A percentile compares a stretch with the other conserved stretches of the same genome.
Evolutionary conservation across 306 rosid species (phyloP).

Genomic region (Lathyrus sativus): DNA sequence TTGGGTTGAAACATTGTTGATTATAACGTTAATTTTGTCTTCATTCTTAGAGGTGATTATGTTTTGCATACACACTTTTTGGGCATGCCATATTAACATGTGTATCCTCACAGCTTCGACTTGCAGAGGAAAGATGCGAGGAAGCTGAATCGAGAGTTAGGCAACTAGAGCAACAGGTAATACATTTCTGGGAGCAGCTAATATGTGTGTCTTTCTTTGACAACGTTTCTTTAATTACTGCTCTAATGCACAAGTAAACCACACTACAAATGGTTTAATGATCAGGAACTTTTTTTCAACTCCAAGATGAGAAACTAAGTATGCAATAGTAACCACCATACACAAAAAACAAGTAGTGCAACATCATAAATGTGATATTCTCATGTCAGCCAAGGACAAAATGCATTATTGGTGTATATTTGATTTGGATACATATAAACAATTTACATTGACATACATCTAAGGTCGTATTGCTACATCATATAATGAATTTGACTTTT

Average conservation of each 20-base stretch:
- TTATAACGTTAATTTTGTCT: slow-evolving; percentile 6
- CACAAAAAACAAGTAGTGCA: background rate
- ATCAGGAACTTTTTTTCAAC: background rate
- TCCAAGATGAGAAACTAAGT: background rate
- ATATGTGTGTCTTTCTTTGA: slow-evolving; percentile 1
- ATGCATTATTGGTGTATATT: too few species aligned
- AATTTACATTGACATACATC: too few species aligned
- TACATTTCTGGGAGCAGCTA: slow-evolving; percentile 3
- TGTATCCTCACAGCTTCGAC: slow-evolving; percentile 83
- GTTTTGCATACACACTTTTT: slow-evolving; percentile 18
- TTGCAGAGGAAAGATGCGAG: slow-evolving; percentile 85
- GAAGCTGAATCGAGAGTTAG: slow-evolving; percentile 88
- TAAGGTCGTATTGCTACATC: too few species aligned
- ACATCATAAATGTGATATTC: background rate
- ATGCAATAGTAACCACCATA: background rate
- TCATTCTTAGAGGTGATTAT: slow-evolving; percentile 1
- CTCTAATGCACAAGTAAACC: background rate
- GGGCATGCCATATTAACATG: slow-evolving; percentile 41
- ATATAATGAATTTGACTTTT: too few species aligned
- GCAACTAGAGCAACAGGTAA: slow-evolving; percentile 95
- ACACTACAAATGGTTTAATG: background rate
- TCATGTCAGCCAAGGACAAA: background rate
- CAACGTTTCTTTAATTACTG: slow-evolving; percentile 13
- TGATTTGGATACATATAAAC: too few species aligned
- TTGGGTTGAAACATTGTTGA: slow-evolving; percentile 29